Percentiles rank a stretch among this genome's conserved stretches.
phyloP scores from a whole-genome alignment of 2,329 filamentous ascomycete species.

The Exserohilum rostratum region DNA sequence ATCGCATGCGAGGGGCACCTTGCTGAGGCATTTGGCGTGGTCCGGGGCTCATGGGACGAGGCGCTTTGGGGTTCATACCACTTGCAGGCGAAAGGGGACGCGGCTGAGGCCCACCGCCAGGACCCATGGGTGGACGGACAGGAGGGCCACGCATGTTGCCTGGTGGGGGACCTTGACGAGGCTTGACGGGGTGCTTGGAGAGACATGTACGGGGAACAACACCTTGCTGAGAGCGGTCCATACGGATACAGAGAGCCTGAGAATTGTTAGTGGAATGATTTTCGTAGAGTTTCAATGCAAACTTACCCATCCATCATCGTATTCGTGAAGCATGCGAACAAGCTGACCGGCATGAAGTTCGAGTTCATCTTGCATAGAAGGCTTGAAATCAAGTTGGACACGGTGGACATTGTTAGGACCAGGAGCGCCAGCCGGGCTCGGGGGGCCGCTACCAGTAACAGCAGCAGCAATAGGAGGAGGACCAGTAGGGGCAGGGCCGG shows the following conservation, averaged over 20 bases:
- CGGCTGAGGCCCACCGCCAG: conserved; percentile 39
- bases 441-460: conserved; percentile 67
- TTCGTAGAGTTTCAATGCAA: background rate
- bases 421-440: conserved; percentile 56
- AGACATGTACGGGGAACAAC: conserved; percentile 93
- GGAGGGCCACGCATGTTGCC: conserved; percentile 40
- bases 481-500: conserved; percentile 52
- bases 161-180: conserved; percentile 62
- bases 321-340: conserved; percentile 89
- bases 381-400: conserved; percentile 91
- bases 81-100: conserved; percentile 54
- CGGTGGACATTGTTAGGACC: conserved; percentile 75
- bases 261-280: conserved; percentile 14
- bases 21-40: conserved; percentile 39
- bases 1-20: conserved; percentile 32
- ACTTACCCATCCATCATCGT: conserved; percentile 97
- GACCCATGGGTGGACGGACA: conserved; percentile 39
- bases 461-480: conserved; percentile 57
- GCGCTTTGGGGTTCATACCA: conserved; percentile 51
- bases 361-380: conserved; percentile 91
- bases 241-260: conserved; percentile 85
- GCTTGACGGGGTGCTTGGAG: conserved; percentile 89
- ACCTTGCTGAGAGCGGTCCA: conserved; percentile 90
- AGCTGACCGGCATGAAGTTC: conserved; percentile 80
- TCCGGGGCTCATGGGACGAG: conserved; percentile 51